Conservation (phyloP, 768 basidiomycete species). For the Ephemerocybe angulata region DNA sequence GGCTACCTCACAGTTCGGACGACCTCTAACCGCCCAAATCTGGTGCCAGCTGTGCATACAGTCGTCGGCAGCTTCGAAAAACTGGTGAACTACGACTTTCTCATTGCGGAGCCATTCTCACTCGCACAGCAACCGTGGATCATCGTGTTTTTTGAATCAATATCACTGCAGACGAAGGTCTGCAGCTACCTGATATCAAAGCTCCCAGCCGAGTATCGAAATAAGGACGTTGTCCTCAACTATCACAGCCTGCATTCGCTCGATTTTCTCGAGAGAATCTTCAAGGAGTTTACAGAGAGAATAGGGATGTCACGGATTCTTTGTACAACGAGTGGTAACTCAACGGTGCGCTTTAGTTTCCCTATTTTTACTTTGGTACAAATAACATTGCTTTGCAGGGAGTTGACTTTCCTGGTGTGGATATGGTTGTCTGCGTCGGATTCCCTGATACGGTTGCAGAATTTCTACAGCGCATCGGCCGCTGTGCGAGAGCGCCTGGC, state of each 20-base stretch:
- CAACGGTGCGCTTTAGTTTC: neutral
- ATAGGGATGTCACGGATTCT: conserved; percentile 13
- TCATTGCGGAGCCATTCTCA: no score
- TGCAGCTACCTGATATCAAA: conserved; percentile 1
- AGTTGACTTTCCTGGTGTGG: neutral
- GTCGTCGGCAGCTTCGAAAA: no score
- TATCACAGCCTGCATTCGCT: conserved; percentile 27
- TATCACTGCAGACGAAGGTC: neutral
- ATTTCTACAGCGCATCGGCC: neutral
- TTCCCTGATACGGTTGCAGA: neutral
- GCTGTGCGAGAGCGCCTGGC: neutral
- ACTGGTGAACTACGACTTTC: no score
- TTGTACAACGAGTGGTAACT: conserved; percentile 14
- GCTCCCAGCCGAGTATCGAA: conserved; percentile 11
- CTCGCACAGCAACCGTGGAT: conserved; percentile 16
- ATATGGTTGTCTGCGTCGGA: neutral
- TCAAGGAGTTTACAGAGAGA: conserved; percentile 11
- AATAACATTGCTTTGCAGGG: neutral
- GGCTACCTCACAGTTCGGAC: no score
- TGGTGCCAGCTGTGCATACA: no score
- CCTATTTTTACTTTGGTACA: neutral
- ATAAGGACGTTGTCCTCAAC: conserved; percentile 17
- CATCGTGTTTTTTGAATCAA: conserved; percentile 16
- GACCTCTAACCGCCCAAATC: no score
- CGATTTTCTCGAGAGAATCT: conserved; percentile 19